These are phyloP conservation scores for Pythium vanterpoolii DNA, from an alignment of 352 stramenopile genomes.

Conservation along the genomic window DNA sequence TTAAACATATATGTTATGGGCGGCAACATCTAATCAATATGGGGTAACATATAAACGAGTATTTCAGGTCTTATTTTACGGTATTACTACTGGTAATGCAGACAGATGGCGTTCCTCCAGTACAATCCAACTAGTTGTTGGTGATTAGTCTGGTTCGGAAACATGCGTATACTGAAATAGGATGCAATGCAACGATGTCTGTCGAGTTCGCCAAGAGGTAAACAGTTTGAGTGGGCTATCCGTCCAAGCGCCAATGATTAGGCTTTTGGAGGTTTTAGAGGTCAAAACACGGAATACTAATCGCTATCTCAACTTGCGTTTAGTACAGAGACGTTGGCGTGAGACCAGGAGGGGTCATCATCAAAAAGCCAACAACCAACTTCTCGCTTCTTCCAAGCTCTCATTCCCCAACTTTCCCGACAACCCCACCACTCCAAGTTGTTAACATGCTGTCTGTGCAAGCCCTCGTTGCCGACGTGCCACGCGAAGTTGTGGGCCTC, in stretches of 20 bases:
- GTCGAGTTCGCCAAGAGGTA: slow-evolving; percentile 9
- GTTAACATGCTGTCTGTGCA: slow-evolving; percentile 26
- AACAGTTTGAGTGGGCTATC: slow-evolving; percentile 19
- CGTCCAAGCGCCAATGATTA: slow-evolving; percentile 7
- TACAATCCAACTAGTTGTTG: slow-evolving; percentile 2
- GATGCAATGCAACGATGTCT: not conserved
- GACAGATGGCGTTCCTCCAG: slow-evolving; percentile 9
- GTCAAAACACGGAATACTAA: not conserved
- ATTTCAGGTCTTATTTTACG: not conserved
- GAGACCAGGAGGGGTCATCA: too few relatives aligned
- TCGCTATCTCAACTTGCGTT: slow-evolving; percentile 17
- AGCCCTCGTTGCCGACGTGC: slow-evolving; percentile 24
- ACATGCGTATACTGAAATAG: slow-evolving; percentile 15
- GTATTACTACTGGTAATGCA: slow-evolving; percentile 6
- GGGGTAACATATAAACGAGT: slow-evolving; percentile 5
- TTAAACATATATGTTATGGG: not conserved
- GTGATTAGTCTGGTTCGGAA: slow-evolving; percentile 9
- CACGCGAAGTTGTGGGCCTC: slow-evolving; percentile 29
- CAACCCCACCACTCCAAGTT: not conserved
- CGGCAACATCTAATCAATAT: slow-evolving; percentile 10
- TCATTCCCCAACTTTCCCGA: slow-evolving; percentile 20
- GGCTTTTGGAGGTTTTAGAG: not conserved
- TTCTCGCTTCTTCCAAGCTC: not conserved
- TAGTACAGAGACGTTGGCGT: slow-evolving; percentile 17
- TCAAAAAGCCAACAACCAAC: slow-evolving; percentile 4